Conservation (phyloP, 1,139 yeast species). For the Nakaseomyces glabratus region DNA sequence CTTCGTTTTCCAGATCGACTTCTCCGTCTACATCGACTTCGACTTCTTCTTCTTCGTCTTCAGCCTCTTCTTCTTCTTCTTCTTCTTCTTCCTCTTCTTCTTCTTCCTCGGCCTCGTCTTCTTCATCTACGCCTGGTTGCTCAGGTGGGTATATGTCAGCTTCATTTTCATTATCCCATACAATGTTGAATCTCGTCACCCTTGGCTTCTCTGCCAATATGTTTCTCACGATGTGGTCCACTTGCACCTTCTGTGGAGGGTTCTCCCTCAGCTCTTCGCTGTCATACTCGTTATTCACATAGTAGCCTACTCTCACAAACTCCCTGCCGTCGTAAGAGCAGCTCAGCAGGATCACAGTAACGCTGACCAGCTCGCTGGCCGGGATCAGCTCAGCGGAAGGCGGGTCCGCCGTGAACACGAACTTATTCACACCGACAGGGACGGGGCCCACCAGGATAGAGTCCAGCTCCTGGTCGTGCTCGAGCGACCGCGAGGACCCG, state of each 20-base stretch:
- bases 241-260: slow-evolving; percentile 86
- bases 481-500: slow-evolving; percentile 85
- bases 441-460: slow-evolving; percentile 95
- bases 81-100: slow-evolving; percentile 48
- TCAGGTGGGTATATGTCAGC: slow-evolving; percentile 71
- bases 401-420: slow-evolving; percentile 88
- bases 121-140: slow-evolving; percentile 47
- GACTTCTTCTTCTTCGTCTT: slow-evolving; percentile 35
- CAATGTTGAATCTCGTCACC: slow-evolving; percentile 91
- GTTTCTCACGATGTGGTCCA: slow-evolving; percentile 88
- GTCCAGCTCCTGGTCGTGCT: slow-evolving; percentile 94
- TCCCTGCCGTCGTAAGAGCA: slow-evolving; percentile 91
- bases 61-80: slow-evolving; percentile 44
- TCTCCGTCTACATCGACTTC: slow-evolving; percentile 35
- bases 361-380: slow-evolving; percentile 88
- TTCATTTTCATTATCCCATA: slow-evolving; percentile 71
- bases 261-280: slow-evolving; percentile 85
- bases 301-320: slow-evolving; percentile 94
- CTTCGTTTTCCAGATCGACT: slow-evolving; percentile 34
- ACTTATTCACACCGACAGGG: slow-evolving; percentile 93
- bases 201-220: slow-evolving; percentile 95
- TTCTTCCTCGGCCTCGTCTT: slow-evolving; percentile 52
- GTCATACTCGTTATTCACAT: slow-evolving; percentile 94
- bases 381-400: slow-evolving; percentile 95
- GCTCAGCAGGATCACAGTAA: slow-evolving; percentile 83